Base-by-base conservation (phyloP, 805 yeast species). In the Metschnikowia drakensbergensis region DNA sequence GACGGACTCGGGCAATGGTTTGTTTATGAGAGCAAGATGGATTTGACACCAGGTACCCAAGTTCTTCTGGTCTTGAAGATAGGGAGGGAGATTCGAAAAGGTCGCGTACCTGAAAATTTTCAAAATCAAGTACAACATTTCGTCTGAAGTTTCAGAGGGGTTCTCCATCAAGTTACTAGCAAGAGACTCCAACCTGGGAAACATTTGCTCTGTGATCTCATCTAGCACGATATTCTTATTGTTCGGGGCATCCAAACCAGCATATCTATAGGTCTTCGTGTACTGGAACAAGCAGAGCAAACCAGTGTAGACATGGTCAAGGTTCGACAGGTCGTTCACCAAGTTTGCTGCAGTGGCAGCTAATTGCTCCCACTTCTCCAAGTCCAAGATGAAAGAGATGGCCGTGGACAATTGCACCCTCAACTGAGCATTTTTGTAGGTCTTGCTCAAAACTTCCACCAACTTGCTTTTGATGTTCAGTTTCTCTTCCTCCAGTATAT, bases 391-490 rank as follows among this genome's bases (percentile, higher is more conserved):
- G 37, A 69, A 72, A 60, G 81, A 76, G 40, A 85, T 65, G 0
- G 86, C 77, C 28, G 80, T 78, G 13, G 83, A 66, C 43, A 84
- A 65, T 61, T 82, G 88, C 29, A 82, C 77, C 55, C 78, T 69
- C 36, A 84, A 50, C 52, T 62, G 67, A 31, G 55, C 55, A 49
- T 61, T 65, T 48, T 64, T 65, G 52, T 67, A 65, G 29, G 66
- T 65, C 39, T 67, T 65, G 37, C 68, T 58, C 52, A 57, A 63
- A 0, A 74, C 65, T 39, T 65, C 64, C 30, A 73, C 58, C 56
- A 73, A 62, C 50, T 68, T 69, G 46, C 63, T 61, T 55, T 72
- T 72, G 50, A 64, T 70, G 11, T 58, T 43, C 7, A 65, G 58
- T 50, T 72, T 72, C 49, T 73, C 77, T 13, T 60, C 58, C 6